Evolutionary conservation across 768 basidiomycete species (phyloP), one percentile per base, ranked within the genome.

Genomic region (Naganishia vaughanmartiniae): DNA sequence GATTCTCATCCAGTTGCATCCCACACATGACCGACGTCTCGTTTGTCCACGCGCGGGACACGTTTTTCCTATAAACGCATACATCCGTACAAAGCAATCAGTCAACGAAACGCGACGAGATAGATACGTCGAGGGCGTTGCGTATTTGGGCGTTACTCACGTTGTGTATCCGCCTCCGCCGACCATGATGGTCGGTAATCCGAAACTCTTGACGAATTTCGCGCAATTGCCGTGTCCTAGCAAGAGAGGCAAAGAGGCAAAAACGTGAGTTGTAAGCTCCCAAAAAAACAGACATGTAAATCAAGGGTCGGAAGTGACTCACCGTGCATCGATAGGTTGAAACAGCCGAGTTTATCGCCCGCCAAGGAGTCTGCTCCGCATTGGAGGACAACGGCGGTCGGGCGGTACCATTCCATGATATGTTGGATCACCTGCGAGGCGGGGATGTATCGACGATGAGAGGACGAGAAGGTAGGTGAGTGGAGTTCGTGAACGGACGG

Each of bases 141-240:
- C 19, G 14, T 30, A 15, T 17, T 36, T 42, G 2, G 7, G 24
- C n/a, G 12, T 11, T 7, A 74, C 78, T 76, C 63, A 81, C 80
- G 95, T 90, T 0, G 95, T 98, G 81, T 98, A 99, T 2, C 95
- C 95, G 19, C 95, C 95, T 1, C 95, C 95, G 33, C 95, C 95
- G 3, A 99, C 86, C 45, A 97, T 85, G 74, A 98, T 91, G 56
- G 94, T 84, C 0, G 95, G 95, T 39, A 96, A 83, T 73, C 90
- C 88, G 77, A 90, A 88, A 71, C 86, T 85, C 65, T 91, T 87
- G 65, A 98, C 84, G 78, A 90, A 97, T 72, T 89, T 87, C 24
- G 93, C 92, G 76, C 92, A 96, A 73, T 89, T 87, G 10, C 92
- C 92, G 80, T 99, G 96, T 0, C 95, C 95, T 82, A 71, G 6